Evolutionary conservation across 441 rosid genomes (phyloP).

Genomic region (Adansonia madagascariensis): DNA sequence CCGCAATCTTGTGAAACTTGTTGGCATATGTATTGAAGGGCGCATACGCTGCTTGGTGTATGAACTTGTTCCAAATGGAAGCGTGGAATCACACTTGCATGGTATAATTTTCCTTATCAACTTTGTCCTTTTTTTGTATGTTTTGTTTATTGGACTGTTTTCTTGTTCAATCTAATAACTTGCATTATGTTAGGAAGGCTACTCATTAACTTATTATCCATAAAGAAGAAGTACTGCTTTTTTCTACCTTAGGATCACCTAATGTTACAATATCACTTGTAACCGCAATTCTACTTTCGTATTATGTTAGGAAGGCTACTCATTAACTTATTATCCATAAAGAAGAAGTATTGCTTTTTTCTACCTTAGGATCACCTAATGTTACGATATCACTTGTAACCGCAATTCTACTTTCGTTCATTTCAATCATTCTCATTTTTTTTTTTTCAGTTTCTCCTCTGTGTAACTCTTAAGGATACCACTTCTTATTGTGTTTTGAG

Average conservation of each 20-base stretch:
- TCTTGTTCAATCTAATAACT: constrained; percentile 8
- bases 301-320: neutral
- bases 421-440: neutral
- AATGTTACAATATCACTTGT: neutral
- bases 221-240: neutral
- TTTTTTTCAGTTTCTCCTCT: neutral
- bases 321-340: constrained; percentile 14
- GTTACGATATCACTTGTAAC: neutral
- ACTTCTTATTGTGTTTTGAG: neutral
- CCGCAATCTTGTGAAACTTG: constrained; percentile 94
- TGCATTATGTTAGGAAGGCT: neutral
- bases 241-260: neutral
- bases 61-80: constrained; percentile 89
- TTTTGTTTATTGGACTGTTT: neutral
- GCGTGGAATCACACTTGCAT: constrained; percentile 97
- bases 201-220: constrained; percentile 18
- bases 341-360: neutral
- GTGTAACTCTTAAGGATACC: neutral
- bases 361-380: neutral
- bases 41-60: constrained; percentile 80
- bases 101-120: constrained; percentile 49
- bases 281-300: no score
- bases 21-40: constrained; percentile 94
- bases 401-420: no score
- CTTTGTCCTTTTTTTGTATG: constrained; percentile 7